A percentile compares a stretch with the other conserved stretches of the same genome.
These are phyloP conservation scores for Arthrobotrys pseudoclavata DNA, from an alignment of 2,329 filamentous ascomycete species.

Conservation along the genomic window DNA sequence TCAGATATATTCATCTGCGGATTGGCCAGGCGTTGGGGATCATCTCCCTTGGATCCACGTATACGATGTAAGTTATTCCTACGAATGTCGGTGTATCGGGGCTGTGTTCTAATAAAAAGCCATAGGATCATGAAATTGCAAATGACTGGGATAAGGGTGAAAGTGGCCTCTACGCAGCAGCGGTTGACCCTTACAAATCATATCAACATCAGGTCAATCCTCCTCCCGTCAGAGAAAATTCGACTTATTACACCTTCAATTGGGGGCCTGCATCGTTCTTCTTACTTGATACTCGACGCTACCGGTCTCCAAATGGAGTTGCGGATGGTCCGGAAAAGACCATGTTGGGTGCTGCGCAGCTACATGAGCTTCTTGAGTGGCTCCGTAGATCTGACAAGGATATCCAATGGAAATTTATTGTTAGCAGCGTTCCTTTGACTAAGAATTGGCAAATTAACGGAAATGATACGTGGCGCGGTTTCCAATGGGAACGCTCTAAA, in stretches of 20 bases:
- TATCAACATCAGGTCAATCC: conserved; percentile 91
- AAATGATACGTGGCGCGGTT: conserved; percentile 94
- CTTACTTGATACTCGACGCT: conserved; percentile 89
- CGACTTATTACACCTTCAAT: conserved; percentile 89
- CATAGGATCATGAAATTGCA: conserved; percentile 85
- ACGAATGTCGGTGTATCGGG: neutral
- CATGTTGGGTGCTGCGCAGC: conserved; percentile 86
- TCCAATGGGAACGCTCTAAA: conserved; percentile 80
- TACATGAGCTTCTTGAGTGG: conserved; percentile 83
- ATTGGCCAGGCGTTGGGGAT: conserved; percentile 81
- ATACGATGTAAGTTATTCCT: conserved; percentile 72
- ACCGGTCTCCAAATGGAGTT: conserved; percentile 73
- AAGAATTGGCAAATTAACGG: conserved; percentile 90
- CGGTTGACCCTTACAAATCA: conserved; percentile 85
- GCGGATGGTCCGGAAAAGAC: conserved; percentile 78
- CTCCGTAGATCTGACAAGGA: conserved; percentile 76
- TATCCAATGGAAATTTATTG: conserved; percentile 92
- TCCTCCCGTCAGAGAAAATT: conserved; percentile 74
- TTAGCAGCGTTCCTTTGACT: conserved; percentile 92
- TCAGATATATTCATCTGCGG: conserved; percentile 93
- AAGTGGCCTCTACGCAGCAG: conserved; percentile 82
- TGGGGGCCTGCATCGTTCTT: conserved; percentile 95
- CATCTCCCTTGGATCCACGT: conserved; percentile 98
- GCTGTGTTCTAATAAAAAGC: neutral
- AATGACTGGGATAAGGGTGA: conserved; percentile 92